phyloP scores from a whole-genome alignment of 176 grass and related monocot species.

The Coix lacrymajobi region DNA sequence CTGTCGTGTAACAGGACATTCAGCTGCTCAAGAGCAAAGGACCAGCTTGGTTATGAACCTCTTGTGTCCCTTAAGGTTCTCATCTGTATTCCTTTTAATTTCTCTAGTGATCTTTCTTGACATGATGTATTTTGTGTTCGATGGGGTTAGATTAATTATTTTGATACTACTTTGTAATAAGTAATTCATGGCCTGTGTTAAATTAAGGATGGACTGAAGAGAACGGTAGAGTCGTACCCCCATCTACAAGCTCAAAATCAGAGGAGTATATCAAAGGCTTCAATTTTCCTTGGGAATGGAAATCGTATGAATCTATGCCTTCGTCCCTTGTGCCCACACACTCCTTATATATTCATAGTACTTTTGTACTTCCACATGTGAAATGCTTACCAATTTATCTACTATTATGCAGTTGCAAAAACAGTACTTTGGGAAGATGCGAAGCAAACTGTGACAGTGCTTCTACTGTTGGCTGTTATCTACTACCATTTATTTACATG shows the following conservation, averaged over 20 bases:
- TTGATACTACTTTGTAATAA: background rate
- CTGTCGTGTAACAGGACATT: slow-evolving; percentile 95
- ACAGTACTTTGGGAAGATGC: slow-evolving; percentile 92
- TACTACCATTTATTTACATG: slow-evolving; percentile 95
- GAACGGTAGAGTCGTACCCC: slow-evolving; percentile 76
- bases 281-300: slow-evolving; percentile 82
- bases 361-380: background rate
- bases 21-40: slow-evolving; percentile 79
- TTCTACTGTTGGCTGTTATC: slow-evolving; percentile 59
- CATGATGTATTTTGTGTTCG: background rate
- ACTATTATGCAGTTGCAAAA: slow-evolving; percentile 72
- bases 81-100: slow-evolving; percentile 1
- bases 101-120: slow-evolving; percentile 5
- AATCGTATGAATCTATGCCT: slow-evolving; percentile 41
- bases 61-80: slow-evolving; percentile 86
- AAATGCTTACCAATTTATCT: slow-evolving; percentile 1
- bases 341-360: background rate
- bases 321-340: background rate
- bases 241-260: slow-evolving; percentile 68
- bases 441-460: slow-evolving; percentile 67
- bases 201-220: slow-evolving; percentile 85
- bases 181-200: slow-evolving; percentile 11
- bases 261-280: slow-evolving; percentile 77
- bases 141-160: background rate
- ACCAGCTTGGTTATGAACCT: slow-evolving; percentile 91